Evolutionary conservation across 2,329 filamentous ascomycete species (phyloP), one percentile per base, ranked within the genome.

Genomic region (Ophiostoma novo-ulmi): DNA sequence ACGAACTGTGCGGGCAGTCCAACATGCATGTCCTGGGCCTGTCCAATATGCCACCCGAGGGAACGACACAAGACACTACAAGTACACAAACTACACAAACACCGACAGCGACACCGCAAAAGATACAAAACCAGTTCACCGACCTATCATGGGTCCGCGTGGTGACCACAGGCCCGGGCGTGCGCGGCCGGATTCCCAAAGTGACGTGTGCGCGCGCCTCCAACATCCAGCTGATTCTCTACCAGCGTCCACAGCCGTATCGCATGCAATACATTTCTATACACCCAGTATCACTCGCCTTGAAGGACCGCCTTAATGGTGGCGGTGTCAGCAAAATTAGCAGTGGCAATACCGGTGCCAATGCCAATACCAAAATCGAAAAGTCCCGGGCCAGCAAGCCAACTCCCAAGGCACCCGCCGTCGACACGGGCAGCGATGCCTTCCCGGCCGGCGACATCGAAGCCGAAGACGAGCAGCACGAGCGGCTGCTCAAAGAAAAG

Each of bases 241-340:
- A 96, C 79, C 89, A 97, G 76, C 86, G 94, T 66, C 95, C 95
- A 0, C 87, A 91, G 71, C 94, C 95, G 0, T 88, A 86, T 41
- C 87, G 89, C 70, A 98, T 99, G 95, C 94, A 99, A 80, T 99
- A 98, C 79, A 90, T 98, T 75, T 99, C 95, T 0, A 83, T 97
- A 26, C 87, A 88, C 38, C 94, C 95, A 0, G 98, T 99, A 69
- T 90, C 93, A 0, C 84, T 99, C 61, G 93, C 93, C 0, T 82
- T 99, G 17, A 91, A 87, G 2, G 91, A 94, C 77, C 93, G 94
- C 75, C 81, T 81, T 17, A 55, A 71, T 55, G 65, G 79, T 8
- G 52, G 66, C 67, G 5, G 17, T 55, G 41, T 14, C n/a, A 26
- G 22, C 35, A 64, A 22, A 8, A 39, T 39, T 3, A 68, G 36